phyloP scores from a whole-genome alignment of 495 filamentous ascomycete species.

The Aspergillus bridgeri region DNA sequence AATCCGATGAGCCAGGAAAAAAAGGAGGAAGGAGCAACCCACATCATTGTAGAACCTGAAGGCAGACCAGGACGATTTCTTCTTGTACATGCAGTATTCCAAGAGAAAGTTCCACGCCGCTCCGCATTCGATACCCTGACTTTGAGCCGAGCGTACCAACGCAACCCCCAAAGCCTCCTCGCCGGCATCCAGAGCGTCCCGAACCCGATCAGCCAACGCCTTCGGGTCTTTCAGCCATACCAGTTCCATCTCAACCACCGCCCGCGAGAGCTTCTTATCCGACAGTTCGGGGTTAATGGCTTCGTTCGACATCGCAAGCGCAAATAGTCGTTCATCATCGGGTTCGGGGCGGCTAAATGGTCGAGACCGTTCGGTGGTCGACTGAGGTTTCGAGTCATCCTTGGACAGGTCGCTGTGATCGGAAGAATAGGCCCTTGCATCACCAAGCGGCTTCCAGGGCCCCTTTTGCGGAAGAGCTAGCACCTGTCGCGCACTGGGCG shows the following conservation, averaged over 20 bases:
- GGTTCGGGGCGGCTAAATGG: background rate
- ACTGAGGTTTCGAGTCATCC: background rate
- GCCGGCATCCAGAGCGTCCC: conserved; percentile 47
- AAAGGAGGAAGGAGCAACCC: conserved; percentile 4
- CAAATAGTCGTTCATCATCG: conserved; percentile 5
- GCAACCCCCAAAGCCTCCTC: conserved; percentile 59
- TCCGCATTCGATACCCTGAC: conserved; percentile 53
- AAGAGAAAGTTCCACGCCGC: conserved; percentile 89
- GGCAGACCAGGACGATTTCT: conserved; percentile 55
- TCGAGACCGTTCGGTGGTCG: background rate
- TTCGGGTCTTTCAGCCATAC: conserved; percentile 63
- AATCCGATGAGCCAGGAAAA: background rate
- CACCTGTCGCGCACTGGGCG: background rate
- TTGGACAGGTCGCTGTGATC: background rate
- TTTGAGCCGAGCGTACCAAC: conserved; percentile 61
- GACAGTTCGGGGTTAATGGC: background rate
- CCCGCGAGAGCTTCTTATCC: conserved; percentile 9
- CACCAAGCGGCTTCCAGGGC: background rate
- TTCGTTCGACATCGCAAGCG: conserved; percentile 11
- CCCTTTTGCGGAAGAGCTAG: background rate
- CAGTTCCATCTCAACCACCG: conserved; percentile 50
- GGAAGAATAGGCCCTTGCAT: conserved; percentile 2
- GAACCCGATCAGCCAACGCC: conserved; percentile 61
- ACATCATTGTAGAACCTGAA: conserved; percentile 84
- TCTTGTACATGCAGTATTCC: conserved; percentile 62